These are phyloP conservation scores for Venturiaceae sp. DNA, from an alignment of 2,329 filamentous ascomycete genomes.

Conservation along the genomic window DNA sequence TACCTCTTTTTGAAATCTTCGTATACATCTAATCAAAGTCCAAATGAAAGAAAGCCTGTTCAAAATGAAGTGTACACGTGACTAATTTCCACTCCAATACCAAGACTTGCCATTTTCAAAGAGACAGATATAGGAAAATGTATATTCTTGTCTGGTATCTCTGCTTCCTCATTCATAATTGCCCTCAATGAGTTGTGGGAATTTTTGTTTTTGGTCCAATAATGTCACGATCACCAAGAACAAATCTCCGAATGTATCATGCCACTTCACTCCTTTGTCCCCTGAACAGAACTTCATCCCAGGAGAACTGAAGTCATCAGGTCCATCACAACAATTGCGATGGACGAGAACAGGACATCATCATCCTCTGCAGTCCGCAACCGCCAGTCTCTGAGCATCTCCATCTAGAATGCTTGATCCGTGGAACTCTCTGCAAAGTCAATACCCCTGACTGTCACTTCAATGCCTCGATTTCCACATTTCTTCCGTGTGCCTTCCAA, in stretches of 20 bases:
- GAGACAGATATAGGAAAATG: no score
- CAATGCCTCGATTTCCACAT: conserved; percentile 5
- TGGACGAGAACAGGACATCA: not conserved
- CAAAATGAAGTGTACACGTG: no score
- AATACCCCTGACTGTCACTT: not conserved
- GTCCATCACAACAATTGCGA: not conserved
- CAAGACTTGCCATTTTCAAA: no score
- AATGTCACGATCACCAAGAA: not conserved
- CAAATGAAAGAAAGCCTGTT: no score
- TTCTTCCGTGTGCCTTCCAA: conserved; percentile 25
- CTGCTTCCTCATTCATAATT: no score
- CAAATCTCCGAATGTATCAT: not conserved
- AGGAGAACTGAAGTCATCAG: not conserved
- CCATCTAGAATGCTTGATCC: not conserved
- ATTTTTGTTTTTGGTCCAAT: not conserved
- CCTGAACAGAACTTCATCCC: not conserved
- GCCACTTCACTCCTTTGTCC: not conserved
- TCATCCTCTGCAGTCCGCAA: not conserved
- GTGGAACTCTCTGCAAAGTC: not conserved
- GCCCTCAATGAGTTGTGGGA: no score
- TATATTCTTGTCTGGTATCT: no score
- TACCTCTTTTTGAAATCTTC: no score
- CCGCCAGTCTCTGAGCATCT: not conserved
- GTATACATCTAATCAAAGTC: no score
- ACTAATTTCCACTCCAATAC: no score